Conservation (phyloP, 1,139 yeast genomes). For the Saccharomycopsis hybrid region DNA sequence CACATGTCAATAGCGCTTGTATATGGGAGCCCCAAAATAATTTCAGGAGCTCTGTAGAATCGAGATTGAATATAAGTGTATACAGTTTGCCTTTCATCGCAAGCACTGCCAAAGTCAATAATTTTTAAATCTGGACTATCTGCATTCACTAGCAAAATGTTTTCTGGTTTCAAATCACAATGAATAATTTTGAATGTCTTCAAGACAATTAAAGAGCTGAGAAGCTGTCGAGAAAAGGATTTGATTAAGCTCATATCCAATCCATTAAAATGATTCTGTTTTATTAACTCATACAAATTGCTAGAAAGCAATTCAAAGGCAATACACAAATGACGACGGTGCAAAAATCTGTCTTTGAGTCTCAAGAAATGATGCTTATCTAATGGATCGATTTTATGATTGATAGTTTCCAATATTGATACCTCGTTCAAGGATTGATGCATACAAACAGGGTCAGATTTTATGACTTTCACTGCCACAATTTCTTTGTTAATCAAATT, state of each 20-base stretch:
- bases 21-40: slow-evolving; percentile 81
- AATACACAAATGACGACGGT: slow-evolving; percentile 85
- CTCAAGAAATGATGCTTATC: slow-evolving; percentile 72
- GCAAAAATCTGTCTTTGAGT: slow-evolving; percentile 83
- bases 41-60: slow-evolving; percentile 95
- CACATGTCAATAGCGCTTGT: slow-evolving; percentile 96
- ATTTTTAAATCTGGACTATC: slow-evolving; percentile 87
- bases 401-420: slow-evolving; percentile 72
- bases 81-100: slow-evolving; percentile 83
- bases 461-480: slow-evolving; percentile 91
- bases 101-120: slow-evolving; percentile 95
- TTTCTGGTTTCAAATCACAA: slow-evolving; percentile 96
- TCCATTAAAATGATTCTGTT: slow-evolving; percentile 93
- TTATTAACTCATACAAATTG: slow-evolving; percentile 81
- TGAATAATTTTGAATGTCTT: slow-evolving; percentile 85
- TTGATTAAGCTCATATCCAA: slow-evolving; percentile 74
- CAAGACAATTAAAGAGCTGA: slow-evolving; percentile 73
- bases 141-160: slow-evolving; percentile 71
- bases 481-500: slow-evolving; percentile 81
- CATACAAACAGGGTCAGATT: slow-evolving; percentile 85
- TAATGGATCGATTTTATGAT: slow-evolving; percentile 59
- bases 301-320: slow-evolving; percentile 88
- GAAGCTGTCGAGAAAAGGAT: slow-evolving; percentile 68
- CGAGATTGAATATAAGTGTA: slow-evolving; percentile 95
- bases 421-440: slow-evolving; percentile 93